Evolutionary conservation across 2,329 filamentous ascomycete species (phyloP).

Genomic region (Rutstroemia sp.): DNA sequence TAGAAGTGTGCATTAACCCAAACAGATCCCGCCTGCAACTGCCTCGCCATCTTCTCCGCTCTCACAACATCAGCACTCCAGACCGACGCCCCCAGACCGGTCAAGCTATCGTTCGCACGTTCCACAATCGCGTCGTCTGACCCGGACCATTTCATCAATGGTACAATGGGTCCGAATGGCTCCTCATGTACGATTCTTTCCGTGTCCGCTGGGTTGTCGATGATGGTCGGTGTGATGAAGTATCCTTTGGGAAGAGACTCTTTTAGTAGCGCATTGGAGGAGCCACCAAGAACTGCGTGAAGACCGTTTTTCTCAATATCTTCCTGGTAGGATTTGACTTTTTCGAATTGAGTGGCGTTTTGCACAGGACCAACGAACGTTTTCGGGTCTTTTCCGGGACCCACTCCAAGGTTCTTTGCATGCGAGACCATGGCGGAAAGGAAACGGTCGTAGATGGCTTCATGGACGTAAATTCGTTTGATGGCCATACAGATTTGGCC

Average conservation of each 20-base stretch:
- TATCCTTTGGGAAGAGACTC: slow-evolving; percentile 33
- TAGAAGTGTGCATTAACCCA: slow-evolving; percentile 51
- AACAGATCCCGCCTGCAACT: slow-evolving; percentile 49
- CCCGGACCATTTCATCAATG: slow-evolving; percentile 3
- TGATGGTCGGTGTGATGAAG: slow-evolving; percentile 52
- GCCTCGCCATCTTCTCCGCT: slow-evolving; percentile 44
- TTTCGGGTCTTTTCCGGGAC: slow-evolving; percentile 28
- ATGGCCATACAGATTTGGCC: slow-evolving; percentile 44
- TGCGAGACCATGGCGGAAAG: slow-evolving; percentile 39
- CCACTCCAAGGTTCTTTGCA: slow-evolving; percentile 35
- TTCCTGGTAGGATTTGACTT: slow-evolving; percentile 46
- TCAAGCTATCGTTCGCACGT: slow-evolving; percentile 44
- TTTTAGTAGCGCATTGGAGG: not conserved
- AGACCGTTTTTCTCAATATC: slow-evolving; percentile 47
- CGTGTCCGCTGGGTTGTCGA: slow-evolving; percentile 48
- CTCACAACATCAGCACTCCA: slow-evolving; percentile 46
- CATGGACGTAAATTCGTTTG: slow-evolving; percentile 54
- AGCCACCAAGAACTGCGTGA: slow-evolving; percentile 38
- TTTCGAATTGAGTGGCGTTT: slow-evolving; percentile 52
- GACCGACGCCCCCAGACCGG: slow-evolving; percentile 49
- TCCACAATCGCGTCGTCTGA: slow-evolving; percentile 43
- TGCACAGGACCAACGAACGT: slow-evolving; percentile 48
- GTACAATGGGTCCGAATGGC: slow-evolving; percentile 40
- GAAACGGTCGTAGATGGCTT: slow-evolving; percentile 44
- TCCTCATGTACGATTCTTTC: slow-evolving; percentile 50